Conservation (phyloP, 148 eudicot genomes). For the Chenopodium quinoa region DNA sequence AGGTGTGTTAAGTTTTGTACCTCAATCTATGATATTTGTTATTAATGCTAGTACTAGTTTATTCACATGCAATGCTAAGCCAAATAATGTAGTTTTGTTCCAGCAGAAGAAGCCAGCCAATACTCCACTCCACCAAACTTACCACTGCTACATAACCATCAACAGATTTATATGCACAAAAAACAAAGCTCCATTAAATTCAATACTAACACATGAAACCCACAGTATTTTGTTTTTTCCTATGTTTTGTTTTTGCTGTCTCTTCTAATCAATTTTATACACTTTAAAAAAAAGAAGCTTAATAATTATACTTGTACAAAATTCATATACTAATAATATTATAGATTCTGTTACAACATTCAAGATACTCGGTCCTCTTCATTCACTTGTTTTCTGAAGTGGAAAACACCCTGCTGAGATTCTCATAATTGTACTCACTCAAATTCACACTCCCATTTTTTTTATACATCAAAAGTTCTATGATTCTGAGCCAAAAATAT, state of each 20-base stretch:
- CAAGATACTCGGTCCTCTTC: neutral
- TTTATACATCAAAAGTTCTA: constrained; percentile 7
- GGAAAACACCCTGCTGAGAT: constrained; percentile 36
- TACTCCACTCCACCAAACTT: neutral
- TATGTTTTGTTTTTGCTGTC: neutral
- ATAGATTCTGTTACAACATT: constrained; percentile 21
- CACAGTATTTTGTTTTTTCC: neutral
- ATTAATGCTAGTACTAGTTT: neutral
- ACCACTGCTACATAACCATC: neutral
- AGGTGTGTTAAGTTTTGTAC: constrained; percentile 2
- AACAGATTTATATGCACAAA: neutral
- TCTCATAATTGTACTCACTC: constrained; percentile 18
- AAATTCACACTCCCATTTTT: neutral
- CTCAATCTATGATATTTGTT: neutral
- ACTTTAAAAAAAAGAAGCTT: too few species aligned
- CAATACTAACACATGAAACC: neutral
- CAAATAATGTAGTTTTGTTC: neutral
- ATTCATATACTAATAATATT: neutral
- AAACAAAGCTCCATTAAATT: neutral
- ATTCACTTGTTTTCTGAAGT: constrained; percentile 33
- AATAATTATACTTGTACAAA: neutral
- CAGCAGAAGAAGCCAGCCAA: constrained; percentile 10
- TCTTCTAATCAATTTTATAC: neutral
- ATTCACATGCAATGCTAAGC: constrained; percentile 21
- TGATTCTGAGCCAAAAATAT: constrained; percentile 10